Evolutionary conservation across 2,329 filamentous ascomycete species (phyloP).

Genomic region (Parastagonospora nodorum): DNA sequence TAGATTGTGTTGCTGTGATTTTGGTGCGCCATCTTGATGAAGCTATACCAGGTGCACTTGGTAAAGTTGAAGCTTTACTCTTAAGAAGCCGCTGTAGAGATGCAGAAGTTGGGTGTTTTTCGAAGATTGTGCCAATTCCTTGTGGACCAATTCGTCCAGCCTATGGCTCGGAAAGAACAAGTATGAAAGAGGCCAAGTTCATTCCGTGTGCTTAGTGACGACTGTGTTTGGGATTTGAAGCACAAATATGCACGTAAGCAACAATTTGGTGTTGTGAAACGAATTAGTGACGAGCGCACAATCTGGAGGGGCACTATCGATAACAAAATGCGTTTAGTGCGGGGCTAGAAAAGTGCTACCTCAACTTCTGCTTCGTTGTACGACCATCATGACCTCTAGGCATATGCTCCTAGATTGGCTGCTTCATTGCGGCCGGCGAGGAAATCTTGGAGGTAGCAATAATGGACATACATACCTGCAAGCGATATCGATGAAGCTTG

Average conservation of each 20-base stretch:
- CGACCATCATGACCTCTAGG: too few relatives aligned
- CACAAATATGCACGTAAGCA: background rate
- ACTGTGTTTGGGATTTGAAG: background rate
- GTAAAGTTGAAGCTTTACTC: background rate
- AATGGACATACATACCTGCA: too few relatives aligned
- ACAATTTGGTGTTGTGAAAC: conserved; percentile 1
- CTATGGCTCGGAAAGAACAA: too few relatives aligned
- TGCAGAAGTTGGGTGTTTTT: background rate
- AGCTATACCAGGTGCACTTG: background rate
- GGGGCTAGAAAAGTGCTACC: background rate
- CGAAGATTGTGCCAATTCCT: background rate
- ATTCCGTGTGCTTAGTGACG: too few relatives aligned
- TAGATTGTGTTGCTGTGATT: conserved; percentile 29
- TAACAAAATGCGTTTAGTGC: background rate
- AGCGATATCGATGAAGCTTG: too few relatives aligned
- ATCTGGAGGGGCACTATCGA: background rate
- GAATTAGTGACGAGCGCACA: background rate
- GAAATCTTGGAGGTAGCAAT: too few relatives aligned
- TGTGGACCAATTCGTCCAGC: too few relatives aligned
- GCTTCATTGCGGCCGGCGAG: too few relatives aligned
- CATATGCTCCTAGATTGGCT: too few relatives aligned
- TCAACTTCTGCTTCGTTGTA: too few relatives aligned
- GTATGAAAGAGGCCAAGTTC: background rate
- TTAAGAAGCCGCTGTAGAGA: background rate
- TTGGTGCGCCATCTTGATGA: conserved; percentile 15